Evolutionary conservation across 345 rosid genomes (phyloP).

Genomic region (Salix exigua): DNA sequence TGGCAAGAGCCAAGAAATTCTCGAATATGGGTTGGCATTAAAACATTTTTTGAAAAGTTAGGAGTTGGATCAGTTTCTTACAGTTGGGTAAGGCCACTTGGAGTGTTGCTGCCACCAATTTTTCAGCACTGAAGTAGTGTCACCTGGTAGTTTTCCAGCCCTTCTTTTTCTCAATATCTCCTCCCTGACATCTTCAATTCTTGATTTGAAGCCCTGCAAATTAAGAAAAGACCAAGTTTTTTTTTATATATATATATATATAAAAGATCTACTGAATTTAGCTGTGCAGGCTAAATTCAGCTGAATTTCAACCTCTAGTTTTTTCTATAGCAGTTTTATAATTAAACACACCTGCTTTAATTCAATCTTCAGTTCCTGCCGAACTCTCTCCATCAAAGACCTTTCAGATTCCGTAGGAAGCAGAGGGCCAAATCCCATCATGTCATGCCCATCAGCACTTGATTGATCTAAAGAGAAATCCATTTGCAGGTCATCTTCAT

Average conservation of each 20-base stretch:
- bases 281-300: too few relatives aligned
- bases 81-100: conserved; percentile 99
- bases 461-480: conserved; percentile 76
- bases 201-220: conserved; percentile 82
- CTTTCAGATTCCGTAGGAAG: conserved; percentile 95
- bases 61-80: conserved; percentile 30
- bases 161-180: conserved; percentile 92
- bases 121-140: conserved; percentile 88
- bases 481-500: conserved; percentile 85
- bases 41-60: neutral
- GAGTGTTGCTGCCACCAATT: conserved; percentile 99
- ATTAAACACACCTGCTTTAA: conserved; percentile 63
- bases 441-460: conserved; percentile 52
- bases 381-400: conserved; percentile 96
- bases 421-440: conserved; percentile 90
- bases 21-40: neutral
- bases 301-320: too few relatives aligned
- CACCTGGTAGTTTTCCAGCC: conserved; percentile 96
- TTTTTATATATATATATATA: too few relatives aligned
- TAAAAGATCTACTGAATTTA: too few relatives aligned
- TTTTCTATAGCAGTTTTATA: neutral
- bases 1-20: neutral
- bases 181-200: conserved; percentile 94
- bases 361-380: conserved; percentile 94
- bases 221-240: neutral